Evolutionary conservation across 208 protist species (phyloP).

Genomic region (Strigomonas oncopelti): DNA sequence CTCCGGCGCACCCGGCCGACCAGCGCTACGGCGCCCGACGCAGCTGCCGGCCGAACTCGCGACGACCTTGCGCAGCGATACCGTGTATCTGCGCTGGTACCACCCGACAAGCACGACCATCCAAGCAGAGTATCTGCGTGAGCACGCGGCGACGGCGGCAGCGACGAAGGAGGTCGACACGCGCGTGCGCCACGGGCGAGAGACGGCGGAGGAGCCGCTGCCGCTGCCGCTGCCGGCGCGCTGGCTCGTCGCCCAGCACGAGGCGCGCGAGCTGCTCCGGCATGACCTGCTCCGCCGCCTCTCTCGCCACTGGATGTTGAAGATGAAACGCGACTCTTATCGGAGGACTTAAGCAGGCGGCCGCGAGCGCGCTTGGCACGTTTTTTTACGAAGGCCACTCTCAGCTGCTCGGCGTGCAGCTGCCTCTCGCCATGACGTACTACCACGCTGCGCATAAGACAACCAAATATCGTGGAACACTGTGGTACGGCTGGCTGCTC

Average conservation of each 20-base stretch:
- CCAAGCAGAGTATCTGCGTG: neutral
- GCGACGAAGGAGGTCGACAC: neutral
- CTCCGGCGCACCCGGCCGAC: no score
- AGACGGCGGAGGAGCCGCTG: neutral
- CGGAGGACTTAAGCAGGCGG: neutral
- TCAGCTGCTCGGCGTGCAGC: slow-evolving; percentile 35
- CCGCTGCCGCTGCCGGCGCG: neutral
- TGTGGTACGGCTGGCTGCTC: no score
- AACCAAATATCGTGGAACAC: no score
- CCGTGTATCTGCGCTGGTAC: no score
- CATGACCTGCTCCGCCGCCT: slow-evolving; percentile 32
- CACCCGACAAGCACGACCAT: neutral
- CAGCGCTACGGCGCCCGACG: no score
- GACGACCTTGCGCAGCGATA: no score
- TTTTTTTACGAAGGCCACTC: slow-evolving; percentile 73
- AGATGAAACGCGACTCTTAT: neutral
- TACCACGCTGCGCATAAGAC: slow-evolving; percentile 64
- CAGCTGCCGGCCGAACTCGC: no score
- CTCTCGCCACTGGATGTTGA: neutral
- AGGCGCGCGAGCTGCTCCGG: slow-evolving; percentile 40
- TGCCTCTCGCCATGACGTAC: slow-evolving; percentile 45
- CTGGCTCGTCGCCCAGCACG: slow-evolving; percentile 40
- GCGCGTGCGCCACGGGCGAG: neutral
- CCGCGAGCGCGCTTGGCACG: slow-evolving; percentile 41
- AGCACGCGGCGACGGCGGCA: neutral